Evolutionary conservation across 1,139 yeast species (phyloP).

Genomic region (Casaregolazyma lundiana): DNA sequence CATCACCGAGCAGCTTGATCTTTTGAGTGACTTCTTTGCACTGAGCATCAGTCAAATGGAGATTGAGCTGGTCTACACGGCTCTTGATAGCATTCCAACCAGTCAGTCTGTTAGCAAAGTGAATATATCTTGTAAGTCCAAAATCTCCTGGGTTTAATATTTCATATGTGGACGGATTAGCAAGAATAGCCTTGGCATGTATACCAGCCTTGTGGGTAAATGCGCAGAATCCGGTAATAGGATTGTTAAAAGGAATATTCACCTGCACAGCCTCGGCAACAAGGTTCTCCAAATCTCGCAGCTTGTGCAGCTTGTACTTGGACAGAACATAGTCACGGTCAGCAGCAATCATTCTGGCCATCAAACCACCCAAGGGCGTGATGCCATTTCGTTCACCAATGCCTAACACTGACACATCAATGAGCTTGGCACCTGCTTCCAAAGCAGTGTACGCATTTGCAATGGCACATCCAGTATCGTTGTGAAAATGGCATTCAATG

Average conservation of each 20-base stretch:
- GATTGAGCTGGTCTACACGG: slow-evolving; percentile 94
- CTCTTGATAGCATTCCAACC: slow-evolving; percentile 99
- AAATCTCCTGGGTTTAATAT: slow-evolving; percentile 91
- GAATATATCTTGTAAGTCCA: slow-evolving; percentile 92
- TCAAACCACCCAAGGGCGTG: slow-evolving; percentile 94
- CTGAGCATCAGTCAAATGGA: slow-evolving; percentile 86
- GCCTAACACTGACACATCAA: slow-evolving; percentile 94
- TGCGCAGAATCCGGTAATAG: slow-evolving; percentile 98
- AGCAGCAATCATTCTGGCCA: slow-evolving; percentile 99
- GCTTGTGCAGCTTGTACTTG: slow-evolving; percentile 92
- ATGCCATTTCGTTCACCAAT: slow-evolving; percentile 99
- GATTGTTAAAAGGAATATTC: slow-evolving; percentile 96
- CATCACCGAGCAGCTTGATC: slow-evolving; percentile 92
- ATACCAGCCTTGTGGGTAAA: slow-evolving; percentile 99
- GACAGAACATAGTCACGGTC: slow-evolving; percentile 94
- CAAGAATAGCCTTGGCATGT: slow-evolving; percentile 97
- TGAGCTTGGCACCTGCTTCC: slow-evolving; percentile 95
- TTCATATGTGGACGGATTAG: slow-evolving; percentile 97
- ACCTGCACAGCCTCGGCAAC: slow-evolving; percentile 98
- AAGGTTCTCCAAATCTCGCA: slow-evolving; percentile 90
- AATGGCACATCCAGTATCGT: slow-evolving; percentile 98
- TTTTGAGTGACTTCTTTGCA: slow-evolving; percentile 90
- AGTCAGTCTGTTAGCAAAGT: slow-evolving; percentile 94
- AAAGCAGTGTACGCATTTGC: slow-evolving; percentile 97
- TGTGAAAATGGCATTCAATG: slow-evolving; percentile 98